phyloP scores from a whole-genome alignment of 2,329 filamentous ascomycete genomes.

The Aspergillus tamarii region DNA sequence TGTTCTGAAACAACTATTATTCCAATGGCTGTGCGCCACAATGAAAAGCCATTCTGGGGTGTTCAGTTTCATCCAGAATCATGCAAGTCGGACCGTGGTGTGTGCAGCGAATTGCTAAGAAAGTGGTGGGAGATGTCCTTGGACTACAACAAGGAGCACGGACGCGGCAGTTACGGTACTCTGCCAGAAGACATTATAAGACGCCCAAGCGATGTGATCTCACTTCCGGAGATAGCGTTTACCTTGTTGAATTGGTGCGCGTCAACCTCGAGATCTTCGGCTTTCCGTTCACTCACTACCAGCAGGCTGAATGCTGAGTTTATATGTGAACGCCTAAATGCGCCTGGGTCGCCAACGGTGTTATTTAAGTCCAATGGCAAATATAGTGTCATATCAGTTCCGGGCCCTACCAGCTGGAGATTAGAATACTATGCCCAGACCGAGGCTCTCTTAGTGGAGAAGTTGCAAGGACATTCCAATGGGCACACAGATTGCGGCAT shows the following conservation, averaged over 20 bases:
- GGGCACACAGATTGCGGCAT: constrained; percentile 3
- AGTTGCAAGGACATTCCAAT: constrained; percentile 14
- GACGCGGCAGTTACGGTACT: constrained; percentile 26
- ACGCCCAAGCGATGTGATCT: constrained; percentile 18
- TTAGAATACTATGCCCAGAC: constrained; percentile 37
- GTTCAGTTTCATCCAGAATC: constrained; percentile 92
- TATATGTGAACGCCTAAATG: constrained; percentile 40
- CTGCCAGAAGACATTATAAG: constrained; percentile 25
- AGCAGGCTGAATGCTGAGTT: constrained; percentile 32
- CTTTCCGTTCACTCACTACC: constrained; percentile 29
- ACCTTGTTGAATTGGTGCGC: constrained; percentile 38
- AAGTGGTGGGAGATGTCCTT: constrained; percentile 75
- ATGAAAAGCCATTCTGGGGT: constrained; percentile 74
- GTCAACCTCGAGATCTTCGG: constrained; percentile 30
- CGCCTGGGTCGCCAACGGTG: constrained; percentile 35
- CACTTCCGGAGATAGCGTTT: constrained; percentile 52
- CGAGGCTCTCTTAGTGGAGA: constrained; percentile 29
- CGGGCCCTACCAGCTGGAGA: constrained; percentile 39
- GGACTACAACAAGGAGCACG: constrained; percentile 59
- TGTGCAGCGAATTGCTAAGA: constrained; percentile 63
- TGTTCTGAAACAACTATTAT: constrained; percentile 44
- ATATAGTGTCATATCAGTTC: constrained; percentile 41
- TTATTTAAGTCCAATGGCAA: constrained; percentile 50
- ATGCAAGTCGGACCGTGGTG: constrained; percentile 69
- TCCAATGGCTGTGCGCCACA: constrained; percentile 78